Evolutionary conservation across 2,329 filamentous ascomycete genomes (phyloP).

Genomic region (Pseudopithomyces chartarum): DNA sequence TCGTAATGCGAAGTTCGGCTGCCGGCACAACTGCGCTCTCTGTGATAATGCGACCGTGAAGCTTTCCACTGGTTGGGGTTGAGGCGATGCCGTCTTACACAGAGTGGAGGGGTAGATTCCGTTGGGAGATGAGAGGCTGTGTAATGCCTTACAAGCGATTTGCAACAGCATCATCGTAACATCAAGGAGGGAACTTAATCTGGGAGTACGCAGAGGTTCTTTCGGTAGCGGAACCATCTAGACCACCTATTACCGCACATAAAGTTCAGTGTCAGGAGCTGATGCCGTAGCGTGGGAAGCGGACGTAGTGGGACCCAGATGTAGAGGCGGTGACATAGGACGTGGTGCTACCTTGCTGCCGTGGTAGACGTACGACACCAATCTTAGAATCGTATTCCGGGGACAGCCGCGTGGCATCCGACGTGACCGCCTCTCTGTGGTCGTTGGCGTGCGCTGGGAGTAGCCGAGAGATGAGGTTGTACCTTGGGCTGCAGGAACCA

Average conservation of each 20-base stretch:
- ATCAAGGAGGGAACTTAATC: not conserved
- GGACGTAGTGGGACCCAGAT: not conserved
- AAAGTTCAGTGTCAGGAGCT: not conserved
- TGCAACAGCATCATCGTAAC: constrained; percentile 1
- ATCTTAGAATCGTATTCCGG: not conserved
- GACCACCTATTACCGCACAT: constrained; percentile 1
- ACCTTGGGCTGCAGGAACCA: constrained; percentile 20
- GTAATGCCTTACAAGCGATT: no score
- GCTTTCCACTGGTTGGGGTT: not conserved
- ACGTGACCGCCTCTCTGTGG: constrained; percentile 12
- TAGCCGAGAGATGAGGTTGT: constrained; percentile 20
- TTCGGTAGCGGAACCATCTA: not conserved
- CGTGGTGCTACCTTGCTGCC: not conserved
- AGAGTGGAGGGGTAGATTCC: not conserved
- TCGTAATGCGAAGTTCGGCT: not conserved
- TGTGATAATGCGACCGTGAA: not conserved
- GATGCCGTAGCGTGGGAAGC: constrained; percentile 4
- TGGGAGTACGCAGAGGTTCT: not conserved
- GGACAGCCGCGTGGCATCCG: constrained; percentile 8
- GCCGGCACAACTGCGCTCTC: not conserved
- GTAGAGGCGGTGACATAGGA: constrained; percentile 1
- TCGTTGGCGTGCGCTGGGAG: constrained; percentile 4
- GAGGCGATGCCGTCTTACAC: not conserved
- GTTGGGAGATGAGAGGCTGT: not conserved
- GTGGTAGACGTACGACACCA: constrained; percentile 3